Evolutionary conservation across 768 basidiomycete species (phyloP), one percentile per base, ranked within the genome.

Genomic region (Suillus placidus): DNA sequence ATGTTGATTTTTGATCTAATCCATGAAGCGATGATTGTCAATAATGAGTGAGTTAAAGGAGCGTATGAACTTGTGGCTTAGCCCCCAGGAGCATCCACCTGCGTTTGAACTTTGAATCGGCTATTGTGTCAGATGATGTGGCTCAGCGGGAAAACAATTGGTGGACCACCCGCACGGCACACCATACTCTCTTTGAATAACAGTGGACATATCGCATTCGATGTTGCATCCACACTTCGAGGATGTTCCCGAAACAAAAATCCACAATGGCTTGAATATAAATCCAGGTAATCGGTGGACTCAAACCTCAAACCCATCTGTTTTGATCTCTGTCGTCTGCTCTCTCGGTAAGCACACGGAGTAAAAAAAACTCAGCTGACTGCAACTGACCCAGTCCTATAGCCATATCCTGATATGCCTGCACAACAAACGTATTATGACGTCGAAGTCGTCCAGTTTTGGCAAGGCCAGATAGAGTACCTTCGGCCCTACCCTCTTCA

Each of bases 401-500:
- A 40, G 38, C 26, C 23, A 30, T 20, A 26, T 12, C 16, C 20
- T 12, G 13, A 40, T 5, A 65, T 74, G 32, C 66, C 52, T n/a
- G 69, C 73, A n/a, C 69, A 73, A 0, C 16, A 69, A 0, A 68
- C 69, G 1, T 67, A 60, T 61, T 70, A 69, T 66, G 61, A 72
- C 6, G 65, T 78, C 67, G 75, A 74, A 18, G 65, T 77, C 54
- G 65, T 61, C 58, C 77, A 78, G 43, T 78, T 77, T 62, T 78
- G 72, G 72, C 77, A 67, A 35, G 63, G 38, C 37, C 64, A 58
- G 51, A 65, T 69, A 67, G 67, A 71, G 68, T 64, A 37, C 13
- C 65, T 68, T 1, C 66, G 62, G 0, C 67, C 70, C 23, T 35
- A 37, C 12, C 71, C 9, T 67, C 69, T 73, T 3, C 74, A 76